phyloP scores from a whole-genome alignment of 148 eudicot species.

The Silene latifolia region DNA sequence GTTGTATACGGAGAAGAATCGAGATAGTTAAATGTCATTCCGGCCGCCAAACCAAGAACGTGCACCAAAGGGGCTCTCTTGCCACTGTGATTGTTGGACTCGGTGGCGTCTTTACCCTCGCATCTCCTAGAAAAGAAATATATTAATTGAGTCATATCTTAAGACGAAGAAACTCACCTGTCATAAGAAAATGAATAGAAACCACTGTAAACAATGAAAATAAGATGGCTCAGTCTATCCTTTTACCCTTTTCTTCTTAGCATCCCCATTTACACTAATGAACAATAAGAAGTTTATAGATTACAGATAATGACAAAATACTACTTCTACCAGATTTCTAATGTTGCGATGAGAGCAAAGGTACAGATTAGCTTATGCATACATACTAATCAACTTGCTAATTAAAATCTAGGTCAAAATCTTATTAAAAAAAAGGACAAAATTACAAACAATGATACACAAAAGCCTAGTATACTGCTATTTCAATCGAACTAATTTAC shows the following conservation, averaged over 20 bases:
- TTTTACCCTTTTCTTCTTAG: not conserved
- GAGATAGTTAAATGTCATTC: constrained; percentile 61
- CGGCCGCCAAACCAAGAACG: constrained; percentile 47
- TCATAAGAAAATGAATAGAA: not conserved
- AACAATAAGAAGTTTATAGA: too few relatives aligned
- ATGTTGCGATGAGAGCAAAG: too few relatives aligned
- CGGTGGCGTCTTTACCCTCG: constrained; percentile 75
- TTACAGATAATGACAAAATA: too few relatives aligned
- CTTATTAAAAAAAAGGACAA: too few relatives aligned
- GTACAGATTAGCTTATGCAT: too few relatives aligned
- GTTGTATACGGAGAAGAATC: constrained; percentile 60
- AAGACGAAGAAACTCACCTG: constrained; percentile 1
- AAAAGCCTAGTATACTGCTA: too few relatives aligned
- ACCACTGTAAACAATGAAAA: not conserved
- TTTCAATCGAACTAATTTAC: too few relatives aligned
- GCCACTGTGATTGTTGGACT: constrained; percentile 93
- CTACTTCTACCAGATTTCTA: too few relatives aligned
- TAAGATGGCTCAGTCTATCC: not conserved
- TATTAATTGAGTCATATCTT: constrained; percentile 6
- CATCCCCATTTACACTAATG: too few relatives aligned
- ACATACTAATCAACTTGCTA: too few relatives aligned
- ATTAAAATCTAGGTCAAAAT: too few relatives aligned
- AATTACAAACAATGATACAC: too few relatives aligned
- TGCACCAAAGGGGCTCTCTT: constrained; percentile 49
- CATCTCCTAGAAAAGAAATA: constrained; percentile 56